Conservation (phyloP, 768 basidiomycete genomes). For the Boletus coccyginus region DNA sequence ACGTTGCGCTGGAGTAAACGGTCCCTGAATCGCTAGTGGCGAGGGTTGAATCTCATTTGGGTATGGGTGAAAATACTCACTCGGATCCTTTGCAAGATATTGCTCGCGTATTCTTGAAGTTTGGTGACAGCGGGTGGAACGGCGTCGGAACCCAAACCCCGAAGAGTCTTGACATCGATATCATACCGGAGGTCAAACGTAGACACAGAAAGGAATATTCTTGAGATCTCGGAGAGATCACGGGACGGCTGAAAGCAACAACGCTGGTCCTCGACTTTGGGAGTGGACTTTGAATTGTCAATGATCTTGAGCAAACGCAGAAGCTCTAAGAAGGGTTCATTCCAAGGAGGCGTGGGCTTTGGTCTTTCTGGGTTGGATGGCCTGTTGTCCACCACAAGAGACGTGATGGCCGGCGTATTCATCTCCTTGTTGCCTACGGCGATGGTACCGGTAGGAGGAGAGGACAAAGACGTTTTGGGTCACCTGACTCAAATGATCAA, state of each 20-base stretch:
- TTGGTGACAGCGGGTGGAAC: background rate
- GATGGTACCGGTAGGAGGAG: constrained; percentile 13
- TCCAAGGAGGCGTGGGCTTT: constrained; percentile 1
- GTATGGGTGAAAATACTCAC: background rate
- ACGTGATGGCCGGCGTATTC: constrained; percentile 1
- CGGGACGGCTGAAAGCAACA: constrained; percentile 15
- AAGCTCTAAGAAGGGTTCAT: constrained; percentile 8
- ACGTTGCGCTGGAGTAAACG: background rate
- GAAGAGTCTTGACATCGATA: constrained; percentile 8
- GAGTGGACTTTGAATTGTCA: background rate
- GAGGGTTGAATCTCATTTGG: background rate
- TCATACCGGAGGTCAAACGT: background rate
- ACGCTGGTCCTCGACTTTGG: background rate
- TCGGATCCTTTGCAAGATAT: constrained; percentile 1
- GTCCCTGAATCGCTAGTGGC: constrained; percentile 9
- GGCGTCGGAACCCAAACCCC: background rate
- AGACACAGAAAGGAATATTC: constrained; percentile 9
- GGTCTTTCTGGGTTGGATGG: background rate
- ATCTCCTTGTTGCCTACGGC: background rate
- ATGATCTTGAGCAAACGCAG: constrained; percentile 2
- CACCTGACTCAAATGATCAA: constrained; percentile 6
- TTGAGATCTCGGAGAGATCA: constrained; percentile 12
- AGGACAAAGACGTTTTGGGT: background rate
- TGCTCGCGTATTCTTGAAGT: constrained; percentile 10
- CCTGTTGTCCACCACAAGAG: background rate